Evolutionary conservation across 345 rosid species (phyloP).

Genomic region (Lepidium sativum): DNA sequence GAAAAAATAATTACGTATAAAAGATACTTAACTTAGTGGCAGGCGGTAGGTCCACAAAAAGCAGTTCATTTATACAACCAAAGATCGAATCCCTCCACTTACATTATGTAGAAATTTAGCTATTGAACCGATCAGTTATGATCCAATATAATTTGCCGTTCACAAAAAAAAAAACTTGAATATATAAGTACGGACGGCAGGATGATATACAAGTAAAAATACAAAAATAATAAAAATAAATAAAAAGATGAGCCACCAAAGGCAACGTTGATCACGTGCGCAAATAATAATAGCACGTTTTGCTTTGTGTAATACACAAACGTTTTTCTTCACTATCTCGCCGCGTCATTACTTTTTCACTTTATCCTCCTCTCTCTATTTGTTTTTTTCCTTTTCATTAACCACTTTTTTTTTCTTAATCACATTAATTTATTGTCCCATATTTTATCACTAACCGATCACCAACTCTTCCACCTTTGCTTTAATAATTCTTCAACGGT

Average conservation of each 20-base stretch:
- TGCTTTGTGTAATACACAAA: background rate
- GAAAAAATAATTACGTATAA: too few relatives aligned
- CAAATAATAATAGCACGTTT: slow-evolving; percentile 15
- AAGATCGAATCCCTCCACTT: too few relatives aligned
- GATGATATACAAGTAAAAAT: background rate
- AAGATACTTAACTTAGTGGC: too few relatives aligned
- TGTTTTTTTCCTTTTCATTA: background rate
- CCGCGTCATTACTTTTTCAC: slow-evolving; percentile 13
- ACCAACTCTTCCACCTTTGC: slow-evolving; percentile 8
- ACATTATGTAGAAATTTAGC: too few relatives aligned
- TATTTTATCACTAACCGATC: background rate
- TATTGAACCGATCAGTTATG: too few relatives aligned
- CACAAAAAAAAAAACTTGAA: too few relatives aligned
- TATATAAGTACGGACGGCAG: background rate
- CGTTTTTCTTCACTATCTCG: background rate
- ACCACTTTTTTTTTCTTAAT: too few relatives aligned
- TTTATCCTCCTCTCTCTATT: background rate
- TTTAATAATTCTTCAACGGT: background rate
- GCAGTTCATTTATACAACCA: too few relatives aligned
- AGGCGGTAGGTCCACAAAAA: too few relatives aligned
- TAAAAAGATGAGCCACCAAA: background rate
- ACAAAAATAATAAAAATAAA: background rate
- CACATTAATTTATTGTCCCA: too few relatives aligned
- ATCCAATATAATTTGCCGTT: too few relatives aligned
- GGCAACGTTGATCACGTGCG: slow-evolving; percentile 13